phyloP scores from a whole-genome alignment of 225 moss, liverwort and hornwort genomes.

The Polytrichum commune region DNA sequence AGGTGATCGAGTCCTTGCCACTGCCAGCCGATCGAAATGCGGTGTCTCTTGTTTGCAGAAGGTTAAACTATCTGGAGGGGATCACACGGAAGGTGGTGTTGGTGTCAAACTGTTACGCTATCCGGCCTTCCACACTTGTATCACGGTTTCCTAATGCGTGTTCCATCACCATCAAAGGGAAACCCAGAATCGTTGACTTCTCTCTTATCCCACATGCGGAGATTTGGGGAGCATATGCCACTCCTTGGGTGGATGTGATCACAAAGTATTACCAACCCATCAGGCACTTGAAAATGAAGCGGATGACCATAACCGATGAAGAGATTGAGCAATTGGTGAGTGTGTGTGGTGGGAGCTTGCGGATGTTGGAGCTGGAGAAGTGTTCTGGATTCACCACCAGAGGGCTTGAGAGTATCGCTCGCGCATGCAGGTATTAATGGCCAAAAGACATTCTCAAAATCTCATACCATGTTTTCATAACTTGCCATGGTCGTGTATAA shows the following conservation, averaged over 20 bases:
- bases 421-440: conserved; percentile 6
- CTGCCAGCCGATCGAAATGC: conserved; percentile 31
- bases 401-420: conserved; percentile 35
- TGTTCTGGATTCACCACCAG: conserved; percentile 50
- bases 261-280: conserved; percentile 19
- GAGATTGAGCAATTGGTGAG: conserved; percentile 43
- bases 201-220: conserved; percentile 48
- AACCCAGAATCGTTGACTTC: conserved; percentile 56
- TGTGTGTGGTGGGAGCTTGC: conserved; percentile 30
- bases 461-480: too few species aligned
- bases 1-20: conserved; percentile 18
- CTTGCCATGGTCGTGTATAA: too few species aligned
- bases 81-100: conserved; percentile 32
- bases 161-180: conserved; percentile 51
- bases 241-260: conserved; percentile 36
- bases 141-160: conserved; percentile 39
- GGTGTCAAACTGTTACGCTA: conserved; percentile 51
- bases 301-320: conserved; percentile 37
- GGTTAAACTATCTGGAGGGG: conserved; percentile 40
- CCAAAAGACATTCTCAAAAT: background rate
- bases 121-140: conserved; percentile 25
- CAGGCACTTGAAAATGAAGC: conserved; percentile 44
- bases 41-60: conserved; percentile 44
- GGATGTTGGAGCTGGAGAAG: conserved; percentile 43
- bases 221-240: conserved; percentile 51